Conservation (phyloP, 2,329 filamentous ascomycete genomes). For the Colletotrichum tanaceti region DNA sequence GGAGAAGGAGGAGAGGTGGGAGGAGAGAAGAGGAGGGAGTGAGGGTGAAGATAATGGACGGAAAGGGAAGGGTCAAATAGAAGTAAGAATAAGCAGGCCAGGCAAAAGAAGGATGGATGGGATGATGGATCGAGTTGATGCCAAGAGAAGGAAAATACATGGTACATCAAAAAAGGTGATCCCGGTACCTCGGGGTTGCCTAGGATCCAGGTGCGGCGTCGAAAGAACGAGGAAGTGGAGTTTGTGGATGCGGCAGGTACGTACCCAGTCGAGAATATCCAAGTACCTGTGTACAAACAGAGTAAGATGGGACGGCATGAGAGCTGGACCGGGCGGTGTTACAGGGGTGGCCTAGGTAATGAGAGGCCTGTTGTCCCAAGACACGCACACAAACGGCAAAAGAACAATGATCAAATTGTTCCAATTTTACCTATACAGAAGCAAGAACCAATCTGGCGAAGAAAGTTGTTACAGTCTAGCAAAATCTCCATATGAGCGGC, state of each 20-base stretch:
- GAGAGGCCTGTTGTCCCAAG: neutral
- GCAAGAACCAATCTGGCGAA: neutral
- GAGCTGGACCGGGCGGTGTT: slow-evolving; percentile 6
- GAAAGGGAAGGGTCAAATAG: slow-evolving; percentile 5
- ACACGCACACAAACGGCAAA: no score
- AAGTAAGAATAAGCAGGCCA: no score
- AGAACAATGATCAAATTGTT: no score
- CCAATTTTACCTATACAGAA: neutral
- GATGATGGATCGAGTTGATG: neutral
- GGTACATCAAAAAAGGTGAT: slow-evolving; percentile 10
- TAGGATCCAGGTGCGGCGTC: slow-evolving; percentile 7
- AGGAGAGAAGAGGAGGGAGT: neutral
- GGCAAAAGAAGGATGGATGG: slow-evolving; percentile 26
- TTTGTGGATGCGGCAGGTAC: neutral
- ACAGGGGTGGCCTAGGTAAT: slow-evolving; percentile 4
- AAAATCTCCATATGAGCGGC: no score
- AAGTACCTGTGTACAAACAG: neutral
- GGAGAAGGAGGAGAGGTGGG: neutral
- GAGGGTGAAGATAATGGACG: neutral
- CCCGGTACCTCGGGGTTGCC: slow-evolving; percentile 32
- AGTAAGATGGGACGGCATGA: slow-evolving; percentile 21
- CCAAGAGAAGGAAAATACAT: slow-evolving; percentile 23
- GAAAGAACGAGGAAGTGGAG: neutral
- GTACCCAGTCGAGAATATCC: neutral
- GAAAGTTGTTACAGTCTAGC: no score